Evolutionary conservation across 306 rosid genomes (phyloP).

Genomic region (Medicago truncatula): MtrunA17r5.0-ANR NC_053043.1:47735001-47735500

Average conservation of each 20-base stretch:
- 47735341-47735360: conserved; percentile 64
- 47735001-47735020: conserved; percentile 62
- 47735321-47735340: conserved; percentile 56
- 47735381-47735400: conserved; percentile 77
- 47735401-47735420: conserved; percentile 67
- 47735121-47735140: conserved; percentile 35
- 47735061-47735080: conserved; percentile 77
- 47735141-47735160: conserved; percentile 61
- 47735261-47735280: conserved; percentile 79
- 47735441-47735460: conserved; percentile 65
- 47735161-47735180: conserved; percentile 61
- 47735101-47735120: conserved; percentile 57
- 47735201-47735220: conserved; percentile 54
- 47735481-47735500: conserved; percentile 67
- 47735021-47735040: conserved; percentile 69
- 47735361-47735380: conserved; percentile 78
- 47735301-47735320: conserved; percentile 69
- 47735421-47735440: conserved; percentile 61
- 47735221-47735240: conserved; percentile 48
- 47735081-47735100: conserved; percentile 63
- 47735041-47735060: conserved; percentile 65
- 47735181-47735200: conserved; percentile 63
- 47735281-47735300: conserved; percentile 84
- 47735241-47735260: conserved; percentile 50
- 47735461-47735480: conserved; percentile 61